Evolutionary conservation across 768 basidiomycete genomes (phyloP), one percentile per base, ranked within the genome.

Genomic region (Coprinellus micaceus): DNA sequence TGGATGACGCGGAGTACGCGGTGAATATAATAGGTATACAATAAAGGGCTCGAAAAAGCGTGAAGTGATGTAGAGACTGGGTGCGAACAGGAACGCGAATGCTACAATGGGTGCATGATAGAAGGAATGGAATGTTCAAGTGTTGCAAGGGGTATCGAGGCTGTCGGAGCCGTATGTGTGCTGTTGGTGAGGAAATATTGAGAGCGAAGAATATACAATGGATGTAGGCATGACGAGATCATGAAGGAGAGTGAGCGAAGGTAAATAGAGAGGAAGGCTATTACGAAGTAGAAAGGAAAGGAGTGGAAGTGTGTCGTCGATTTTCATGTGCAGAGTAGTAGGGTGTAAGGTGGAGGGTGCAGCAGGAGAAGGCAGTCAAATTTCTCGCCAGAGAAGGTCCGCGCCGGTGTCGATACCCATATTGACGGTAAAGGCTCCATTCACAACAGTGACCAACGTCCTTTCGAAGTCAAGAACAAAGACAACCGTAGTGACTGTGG

Each of bases 401-500:
- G 63, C 64, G 47, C 56, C 69, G 19, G 33, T 33, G 13, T 33
- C 33, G 33, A 63, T 58, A 44, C 71, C 68, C 36, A 56, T 37
- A 37, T 73, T 73, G 54, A 74, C 62, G 44, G 67, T 67, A 58
- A 67, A 74, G 45, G 71, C 60, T 5, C 75, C 74, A 57, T 72
- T 62, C 24, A 70, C 63, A 11, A 68, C 69, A 22, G 68, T 73
- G 41, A 79, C 73, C 28, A 81, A 76, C 19, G 74, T 83, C 62
- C 83, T 74, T 57, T 86, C 83, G 63, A 85, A 83, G 36, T 86
- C 77, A 54, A 79, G 74, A 48, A 87, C 83, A 60, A 86, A 87
- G n/a, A 87, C 71, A 5, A 85, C 75, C 21, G 74, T 74, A 9
- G 61, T 62, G 26, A 86, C 69, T 1, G 75, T 75, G 4, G 81